Evolutionary conservation across 768 basidiomycete species (phyloP).

Genomic region (Crassisporium funariophilum): DNA sequence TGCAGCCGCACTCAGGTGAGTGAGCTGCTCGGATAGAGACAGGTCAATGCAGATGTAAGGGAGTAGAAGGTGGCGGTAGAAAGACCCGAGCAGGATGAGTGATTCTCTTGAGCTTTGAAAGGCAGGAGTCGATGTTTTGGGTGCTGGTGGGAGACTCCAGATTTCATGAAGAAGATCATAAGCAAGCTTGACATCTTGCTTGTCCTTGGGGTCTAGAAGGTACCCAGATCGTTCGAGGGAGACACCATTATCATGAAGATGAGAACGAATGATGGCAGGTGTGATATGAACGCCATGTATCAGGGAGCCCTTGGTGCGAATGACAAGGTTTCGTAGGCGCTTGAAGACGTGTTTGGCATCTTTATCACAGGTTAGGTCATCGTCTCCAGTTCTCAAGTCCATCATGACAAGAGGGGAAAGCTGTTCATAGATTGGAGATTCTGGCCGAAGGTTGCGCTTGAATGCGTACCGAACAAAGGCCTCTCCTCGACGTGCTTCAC

Average conservation of each 20-base stretch:
- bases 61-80: slow-evolving; percentile 16
- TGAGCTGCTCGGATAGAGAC: slow-evolving; percentile 25
- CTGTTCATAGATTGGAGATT: slow-evolving; percentile 17
- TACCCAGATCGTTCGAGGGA: slow-evolving; percentile 5
- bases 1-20: slow-evolving; percentile 21
- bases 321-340: slow-evolving; percentile 17
- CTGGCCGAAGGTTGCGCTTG: background rate
- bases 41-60: slow-evolving; percentile 25
- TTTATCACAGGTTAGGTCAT: slow-evolving; percentile 30
- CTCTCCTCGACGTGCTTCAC: slow-evolving; percentile 17
- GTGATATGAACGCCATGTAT: slow-evolving; percentile 17
- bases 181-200: slow-evolving; percentile 21
- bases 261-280: slow-evolving; percentile 12
- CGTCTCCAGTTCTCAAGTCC: slow-evolving; percentile 24
- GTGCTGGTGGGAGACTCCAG: slow-evolving; percentile 11
- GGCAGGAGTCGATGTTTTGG: background rate
- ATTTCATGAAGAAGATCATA: slow-evolving; percentile 15
- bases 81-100: slow-evolving; percentile 6
- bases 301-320: slow-evolving; percentile 18
- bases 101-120: slow-evolving; percentile 5
- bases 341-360: slow-evolving; percentile 32
- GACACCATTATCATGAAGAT: slow-evolving; percentile 10
- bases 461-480: slow-evolving; percentile 15
- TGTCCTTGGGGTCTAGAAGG: slow-evolving; percentile 19
- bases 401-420: slow-evolving; percentile 18